Base-by-base conservation (phyloP, 371 early-diverging fungal species). In the Syncephalastrum monosporum region DNA sequence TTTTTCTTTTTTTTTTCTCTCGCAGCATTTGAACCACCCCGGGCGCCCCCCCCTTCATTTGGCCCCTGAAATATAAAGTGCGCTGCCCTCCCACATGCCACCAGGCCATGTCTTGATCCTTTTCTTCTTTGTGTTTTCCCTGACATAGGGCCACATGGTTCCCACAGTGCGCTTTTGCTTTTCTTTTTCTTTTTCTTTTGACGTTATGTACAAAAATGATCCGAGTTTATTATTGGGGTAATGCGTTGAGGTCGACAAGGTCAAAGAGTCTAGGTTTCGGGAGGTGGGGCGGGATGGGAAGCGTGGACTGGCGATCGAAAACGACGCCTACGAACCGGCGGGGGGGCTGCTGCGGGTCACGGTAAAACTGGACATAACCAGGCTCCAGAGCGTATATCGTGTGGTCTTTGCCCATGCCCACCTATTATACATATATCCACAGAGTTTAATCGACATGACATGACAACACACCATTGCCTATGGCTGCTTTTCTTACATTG, bases 381-480 rank as follows among this genome's bases (percentile, higher is more conserved):
- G 84, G 80, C 45, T 82, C 79, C 42, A 90, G 71, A 23, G 96
- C 93, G 70, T 71, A 94, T 47, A 96, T 68, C 14, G 98, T 97
- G 72, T 93, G 94, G 74, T 96, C 98, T 61, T 88, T 86, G 53
- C 96, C 96, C 67, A 92, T 86, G 13, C 91, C 93, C 47, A 95
- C 90, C 80, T 88, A 63, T 47, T 25, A 27, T 25, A 3, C 16
- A 1, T 1, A 4, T 21, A 1, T 3, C 7, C 21, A 21, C 0
- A 21, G 21, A 21, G 21, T 21, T 21, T 21, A 21, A 21, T 21
- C 21, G 21, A 21, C 21, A 10, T 33, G 38, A 33, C 3, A 3
- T 12, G 12, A 33, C 38, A 33, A 27, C 33, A 27, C 33, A 13
- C 6, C 16, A 16, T 24, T 60, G 19, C 47, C 47, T 13, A 17